Percentiles rank a stretch among this genome's conserved stretches.
phyloP scores from a whole-genome alignment of 441 rosid species.

The Isatis lusitanica region DNA sequence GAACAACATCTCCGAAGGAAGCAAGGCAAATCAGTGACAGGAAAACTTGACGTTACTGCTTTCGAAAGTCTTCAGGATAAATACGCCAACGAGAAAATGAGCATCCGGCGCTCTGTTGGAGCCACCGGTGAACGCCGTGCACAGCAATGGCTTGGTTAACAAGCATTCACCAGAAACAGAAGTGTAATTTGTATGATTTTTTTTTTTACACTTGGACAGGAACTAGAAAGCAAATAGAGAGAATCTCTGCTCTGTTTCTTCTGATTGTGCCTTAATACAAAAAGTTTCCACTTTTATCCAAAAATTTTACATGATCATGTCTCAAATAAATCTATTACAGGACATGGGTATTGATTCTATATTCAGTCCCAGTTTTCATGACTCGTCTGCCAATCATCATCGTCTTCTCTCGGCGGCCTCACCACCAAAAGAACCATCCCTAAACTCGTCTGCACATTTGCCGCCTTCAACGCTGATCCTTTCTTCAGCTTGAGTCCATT shows the following conservation, averaged over 20 bases:
- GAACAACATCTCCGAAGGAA: conserved; percentile 79
- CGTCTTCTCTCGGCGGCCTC: conserved; percentile 70
- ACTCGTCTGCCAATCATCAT: conserved; percentile 52
- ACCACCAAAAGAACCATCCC: conserved; percentile 69
- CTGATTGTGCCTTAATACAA: conserved; percentile 20
- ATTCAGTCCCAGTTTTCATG: conserved; percentile 81
- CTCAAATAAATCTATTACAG: conserved; percentile 21
- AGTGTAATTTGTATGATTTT: conserved; percentile 17
- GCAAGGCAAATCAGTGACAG: conserved; percentile 88
- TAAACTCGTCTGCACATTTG: conserved; percentile 51
- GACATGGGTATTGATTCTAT: background rate
- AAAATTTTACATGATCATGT: conserved; percentile 16
- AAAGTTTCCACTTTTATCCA: conserved; percentile 33
- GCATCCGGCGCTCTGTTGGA: conserved; percentile 84
- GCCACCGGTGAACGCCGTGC: conserved; percentile 86
- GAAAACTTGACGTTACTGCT: conserved; percentile 88
- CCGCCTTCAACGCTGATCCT: conserved; percentile 61
- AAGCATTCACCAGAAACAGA: background rate
- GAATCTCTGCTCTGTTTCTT: conserved; percentile 14
- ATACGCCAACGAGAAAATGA: conserved; percentile 78
- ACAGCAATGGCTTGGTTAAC: conserved; percentile 90
- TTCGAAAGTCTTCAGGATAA: conserved; percentile 86
- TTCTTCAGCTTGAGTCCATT: conserved; percentile 62
- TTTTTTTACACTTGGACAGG: background rate
- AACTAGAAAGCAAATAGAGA: conserved; percentile 15